These are phyloP conservation scores for Thermothelomyces thermophilus DNA, from an alignment of 2,329 filamentous ascomycete genomes.

Conservation along the genomic window DNA sequence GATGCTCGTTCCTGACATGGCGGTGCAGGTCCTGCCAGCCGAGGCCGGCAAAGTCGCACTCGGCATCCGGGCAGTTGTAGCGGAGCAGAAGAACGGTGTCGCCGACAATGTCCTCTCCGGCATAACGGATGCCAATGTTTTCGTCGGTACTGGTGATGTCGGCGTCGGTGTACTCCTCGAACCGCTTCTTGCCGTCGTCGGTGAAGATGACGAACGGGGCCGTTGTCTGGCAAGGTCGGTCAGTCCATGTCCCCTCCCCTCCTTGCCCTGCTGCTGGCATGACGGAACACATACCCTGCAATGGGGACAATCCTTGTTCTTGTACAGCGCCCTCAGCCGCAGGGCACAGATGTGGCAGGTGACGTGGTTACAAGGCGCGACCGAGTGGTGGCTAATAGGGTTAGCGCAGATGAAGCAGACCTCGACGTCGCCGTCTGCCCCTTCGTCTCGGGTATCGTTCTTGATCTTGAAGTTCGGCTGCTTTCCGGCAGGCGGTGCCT, in stretches of 20 bases:
- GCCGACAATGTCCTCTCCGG: constrained; percentile 80
- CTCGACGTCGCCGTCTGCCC: constrained; percentile 61
- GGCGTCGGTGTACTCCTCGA: constrained; percentile 67
- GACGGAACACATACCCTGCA: constrained; percentile 61
- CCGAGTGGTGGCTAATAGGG: constrained; percentile 75
- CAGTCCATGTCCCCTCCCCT: not conserved
- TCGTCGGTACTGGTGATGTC: constrained; percentile 76
- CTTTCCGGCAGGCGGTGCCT: constrained; percentile 20
- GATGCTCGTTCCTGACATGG: constrained; percentile 76
- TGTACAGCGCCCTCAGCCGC: constrained; percentile 87
- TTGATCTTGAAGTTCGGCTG: constrained; percentile 25
- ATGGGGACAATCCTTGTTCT: constrained; percentile 93
- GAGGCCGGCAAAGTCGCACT: constrained; percentile 74
- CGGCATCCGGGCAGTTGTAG: constrained; percentile 87
- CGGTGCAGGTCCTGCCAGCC: constrained; percentile 53
- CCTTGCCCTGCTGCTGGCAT: not conserved
- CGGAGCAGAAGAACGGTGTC: constrained; percentile 82
- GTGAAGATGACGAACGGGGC: constrained; percentile 86
- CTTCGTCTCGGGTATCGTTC: constrained; percentile 28
- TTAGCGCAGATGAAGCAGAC: constrained; percentile 98
- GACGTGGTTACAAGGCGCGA: constrained; percentile 91
- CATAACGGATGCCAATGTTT: constrained; percentile 86
- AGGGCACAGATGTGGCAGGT: constrained; percentile 96
- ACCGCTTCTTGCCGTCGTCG: constrained; percentile 73
- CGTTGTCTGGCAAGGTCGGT: constrained; percentile 40